Conservation (phyloP, 2,329 filamentous ascomycete species). For the Xylariales sp. region DNA sequence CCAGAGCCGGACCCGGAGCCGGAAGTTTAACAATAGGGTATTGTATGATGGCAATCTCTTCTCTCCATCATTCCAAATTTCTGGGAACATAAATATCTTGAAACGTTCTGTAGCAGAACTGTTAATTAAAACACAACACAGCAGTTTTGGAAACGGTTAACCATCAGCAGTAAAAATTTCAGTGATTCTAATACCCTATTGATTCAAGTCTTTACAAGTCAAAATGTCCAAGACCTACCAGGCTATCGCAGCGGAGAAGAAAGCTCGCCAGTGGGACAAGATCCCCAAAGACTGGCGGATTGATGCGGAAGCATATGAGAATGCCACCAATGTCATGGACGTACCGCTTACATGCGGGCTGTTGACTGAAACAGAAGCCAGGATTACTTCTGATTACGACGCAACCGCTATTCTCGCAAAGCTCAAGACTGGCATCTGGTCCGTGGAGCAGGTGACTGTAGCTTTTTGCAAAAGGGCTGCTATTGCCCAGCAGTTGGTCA, state of each 20-base stretch:
- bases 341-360: slow-evolving; percentile 12
- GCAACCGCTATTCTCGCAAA: slow-evolving; percentile 9
- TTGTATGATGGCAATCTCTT: no score
- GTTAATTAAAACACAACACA: not conserved
- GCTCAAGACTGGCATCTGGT: slow-evolving; percentile 8
- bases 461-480: slow-evolving; percentile 42
- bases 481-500: slow-evolving; percentile 34
- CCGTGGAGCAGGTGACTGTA: slow-evolving; percentile 26
- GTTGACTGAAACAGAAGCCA: slow-evolving; percentile 8
- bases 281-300: slow-evolving; percentile 16
- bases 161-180: not conserved
- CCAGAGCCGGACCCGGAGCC: no score
- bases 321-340: slow-evolving; percentile 14
- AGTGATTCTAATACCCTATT: not conserved
- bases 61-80: no score
- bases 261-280: slow-evolving; percentile 11
- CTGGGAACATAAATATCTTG: no score
- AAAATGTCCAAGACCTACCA: slow-evolving; percentile 14
- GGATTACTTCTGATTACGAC: slow-evolving; percentile 12
- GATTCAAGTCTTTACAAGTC: slow-evolving; percentile 2
- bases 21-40: no score
- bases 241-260: slow-evolving; percentile 14
- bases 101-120: not conserved
- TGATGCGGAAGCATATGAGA: slow-evolving; percentile 5
- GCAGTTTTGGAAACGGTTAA: not conserved